A percentile compares a stretch with the other conserved stretches of the same genome.
These are phyloP conservation scores for Mikania micrantha DNA, from an alignment of 129 eudicot genomes.

Conservation along the genomic window DNA sequence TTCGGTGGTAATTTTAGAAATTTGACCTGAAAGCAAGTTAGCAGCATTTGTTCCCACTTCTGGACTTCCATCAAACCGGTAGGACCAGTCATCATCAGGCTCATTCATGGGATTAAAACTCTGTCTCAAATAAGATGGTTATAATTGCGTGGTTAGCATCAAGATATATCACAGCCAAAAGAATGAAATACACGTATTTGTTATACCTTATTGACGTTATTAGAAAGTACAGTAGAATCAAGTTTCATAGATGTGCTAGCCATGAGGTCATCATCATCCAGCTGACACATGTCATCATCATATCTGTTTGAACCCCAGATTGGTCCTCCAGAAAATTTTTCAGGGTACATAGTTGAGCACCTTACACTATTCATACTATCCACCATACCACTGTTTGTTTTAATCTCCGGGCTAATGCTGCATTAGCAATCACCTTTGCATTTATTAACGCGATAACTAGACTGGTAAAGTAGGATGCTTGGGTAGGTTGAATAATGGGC, in stretches of 20 bases:
- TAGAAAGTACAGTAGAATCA: constrained; percentile 26
- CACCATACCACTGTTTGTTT: constrained; percentile 35
- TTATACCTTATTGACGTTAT: constrained; percentile 63
- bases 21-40: constrained; percentile 29
- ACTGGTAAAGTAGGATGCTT: neutral
- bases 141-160: neutral
- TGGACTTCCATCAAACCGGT: constrained; percentile 76
- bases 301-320: constrained; percentile 54
- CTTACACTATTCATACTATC: constrained; percentile 49
- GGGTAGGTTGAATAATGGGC: neutral
- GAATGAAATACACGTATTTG: neutral
- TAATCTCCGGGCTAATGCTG: constrained; percentile 49
- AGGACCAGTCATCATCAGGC: constrained; percentile 80
- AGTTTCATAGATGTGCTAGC: constrained; percentile 42
- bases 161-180: neutral
- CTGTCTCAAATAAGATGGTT: constrained; percentile 28
- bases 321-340: constrained; percentile 42
- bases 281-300: constrained; percentile 93
- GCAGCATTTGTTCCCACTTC: constrained; percentile 36
- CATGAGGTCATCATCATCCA: constrained; percentile 71
- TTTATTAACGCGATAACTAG: constrained; percentile 10
- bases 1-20: constrained; percentile 24
- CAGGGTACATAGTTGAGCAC: constrained; percentile 69
- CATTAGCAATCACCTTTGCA: constrained; percentile 22
- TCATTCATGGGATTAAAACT: constrained; percentile 90